Evolutionary conservation across 2,329 filamentous ascomycete species (phyloP), one percentile per base, ranked within the genome.

Genomic region (Stemphylium beticola): DNA sequence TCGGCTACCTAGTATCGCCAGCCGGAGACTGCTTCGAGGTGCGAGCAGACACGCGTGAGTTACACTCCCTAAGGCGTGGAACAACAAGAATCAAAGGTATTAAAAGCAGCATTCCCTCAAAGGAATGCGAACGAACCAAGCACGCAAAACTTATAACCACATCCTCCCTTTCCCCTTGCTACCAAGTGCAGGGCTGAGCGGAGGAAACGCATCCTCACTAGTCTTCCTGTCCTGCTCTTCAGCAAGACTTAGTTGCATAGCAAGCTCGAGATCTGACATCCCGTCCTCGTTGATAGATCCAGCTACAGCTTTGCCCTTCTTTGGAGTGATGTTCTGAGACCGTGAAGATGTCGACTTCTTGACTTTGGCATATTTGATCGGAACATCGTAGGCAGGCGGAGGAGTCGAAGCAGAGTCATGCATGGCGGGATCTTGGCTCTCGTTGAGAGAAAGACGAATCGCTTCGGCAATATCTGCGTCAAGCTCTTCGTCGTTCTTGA

Each of bases 391-490:
- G 11, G 53, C 54, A 17, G 63, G 56, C 5, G 58, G 56, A 10
- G 61, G 56, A 2, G 60, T 55, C 1, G 56, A 51, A 11, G 47
- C 46, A 32, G 32, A 32, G 12, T 52, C 37, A 20, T 65, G 62
- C 22, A 53, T 41, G 36, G 36, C 57, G 17, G 61, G 56, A 9
- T 49, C 51, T n/a, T 63, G 45, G 34, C 40, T 61, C 4, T 69
- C 67, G 42, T 70, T 73, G 10, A 82, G 66, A 39, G 78, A 81
- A 24, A 85, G 76, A 12, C 85, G 82, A 48, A 87, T 87, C 0
- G 85, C 85, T 74, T 88, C 84, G 4, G 84, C 85, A 17, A 88
- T 79, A 32, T 87, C 85, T 4, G 81, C 79, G 51, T 85, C 83
- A 3, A 83, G 65, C 31, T 82, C 79, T 32, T 82, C 79, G 15